Percentiles rank a stretch among this genome's conserved stretches.
Evolutionary conservation across 768 basidiomycete genomes (phyloP).

Genomic region (Pleurotus eryngii): DNA sequence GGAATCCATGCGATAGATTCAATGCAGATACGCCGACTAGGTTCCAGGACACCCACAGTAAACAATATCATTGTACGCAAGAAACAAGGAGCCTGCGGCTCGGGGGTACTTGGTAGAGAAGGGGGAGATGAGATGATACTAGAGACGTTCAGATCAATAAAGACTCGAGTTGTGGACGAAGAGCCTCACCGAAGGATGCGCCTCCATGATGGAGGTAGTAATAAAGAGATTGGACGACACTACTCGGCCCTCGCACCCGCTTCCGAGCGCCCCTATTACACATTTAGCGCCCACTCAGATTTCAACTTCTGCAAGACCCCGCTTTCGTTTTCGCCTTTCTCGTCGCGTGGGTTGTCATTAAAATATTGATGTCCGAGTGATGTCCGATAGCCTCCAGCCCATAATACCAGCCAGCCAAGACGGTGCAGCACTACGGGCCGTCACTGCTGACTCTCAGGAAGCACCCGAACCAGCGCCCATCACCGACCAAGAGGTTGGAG

Average conservation of each 20-base stretch:
- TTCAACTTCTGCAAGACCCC: no score
- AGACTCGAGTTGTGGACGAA: no score
- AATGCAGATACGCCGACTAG: not conserved
- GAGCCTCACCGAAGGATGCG: no score
- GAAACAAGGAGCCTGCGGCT: conserved; percentile 60
- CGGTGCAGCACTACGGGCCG: conserved; percentile 19
- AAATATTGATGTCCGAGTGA: conserved; percentile 4
- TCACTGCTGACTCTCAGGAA: conserved; percentile 32
- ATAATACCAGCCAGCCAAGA: conserved; percentile 40
- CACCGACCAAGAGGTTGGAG: conserved; percentile 90
- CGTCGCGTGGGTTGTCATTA: no score
- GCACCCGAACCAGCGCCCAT: conserved; percentile 52
- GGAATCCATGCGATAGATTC: not conserved
- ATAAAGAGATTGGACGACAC: no score
- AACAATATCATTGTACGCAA: conserved; percentile 72
- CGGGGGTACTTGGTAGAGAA: conserved; percentile 60
- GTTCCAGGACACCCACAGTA: conserved; percentile 38
- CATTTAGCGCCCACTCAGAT: no score
- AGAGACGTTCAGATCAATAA: not conserved
- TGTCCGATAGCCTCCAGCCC: conserved; percentile 35
- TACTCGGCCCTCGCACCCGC: no score
- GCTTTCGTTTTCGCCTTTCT: no score
- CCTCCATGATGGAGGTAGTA: no score
- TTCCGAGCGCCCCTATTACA: no score
- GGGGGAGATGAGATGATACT: conserved; percentile 47